A percentile compares a stretch with the other conserved stretches of the same genome.
Evolutionary conservation across 169 alveolate species (phyloP).

Genomic region (Plasmodium cynomolgi): DNA sequence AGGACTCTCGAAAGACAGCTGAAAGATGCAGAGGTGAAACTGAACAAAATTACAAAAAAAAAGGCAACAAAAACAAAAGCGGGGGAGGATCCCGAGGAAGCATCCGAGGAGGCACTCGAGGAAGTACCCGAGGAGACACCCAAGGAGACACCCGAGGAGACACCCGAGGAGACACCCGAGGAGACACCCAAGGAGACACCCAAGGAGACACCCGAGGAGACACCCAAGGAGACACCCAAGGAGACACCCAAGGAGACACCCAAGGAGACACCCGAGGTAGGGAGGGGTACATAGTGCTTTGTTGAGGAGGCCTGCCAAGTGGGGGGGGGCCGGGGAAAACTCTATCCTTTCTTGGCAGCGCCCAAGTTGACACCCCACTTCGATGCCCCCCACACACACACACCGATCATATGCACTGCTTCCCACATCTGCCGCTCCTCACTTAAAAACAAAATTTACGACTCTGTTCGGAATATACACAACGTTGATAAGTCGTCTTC

Average conservation of each 20-base stretch:
- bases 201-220: no score
- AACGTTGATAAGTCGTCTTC: slow-evolving; percentile 35
- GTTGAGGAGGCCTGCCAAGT: not conserved
- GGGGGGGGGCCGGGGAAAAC: not conserved
- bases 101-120: not conserved
- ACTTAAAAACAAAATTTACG: slow-evolving; percentile 30
- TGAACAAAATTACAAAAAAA: slow-evolving; percentile 41
- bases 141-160: not conserved
- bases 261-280: not conserved
- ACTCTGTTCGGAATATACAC: slow-evolving; percentile 42
- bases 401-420: not conserved
- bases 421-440: not conserved
- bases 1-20: slow-evolving; percentile 42
- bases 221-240: not conserved
- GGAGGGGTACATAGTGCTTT: not conserved
- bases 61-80: not conserved
- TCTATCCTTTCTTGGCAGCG: not conserved
- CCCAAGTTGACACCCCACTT: not conserved
- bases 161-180: not conserved
- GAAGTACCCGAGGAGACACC: not conserved
- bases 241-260: no score
- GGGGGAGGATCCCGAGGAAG: not conserved
- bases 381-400: not conserved
- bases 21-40: slow-evolving; percentile 41
- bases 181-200: no score